Evolutionary conservation across 176 grass and related monocot species (phyloP).

Genomic region (Aechmea fasciata): DNA sequence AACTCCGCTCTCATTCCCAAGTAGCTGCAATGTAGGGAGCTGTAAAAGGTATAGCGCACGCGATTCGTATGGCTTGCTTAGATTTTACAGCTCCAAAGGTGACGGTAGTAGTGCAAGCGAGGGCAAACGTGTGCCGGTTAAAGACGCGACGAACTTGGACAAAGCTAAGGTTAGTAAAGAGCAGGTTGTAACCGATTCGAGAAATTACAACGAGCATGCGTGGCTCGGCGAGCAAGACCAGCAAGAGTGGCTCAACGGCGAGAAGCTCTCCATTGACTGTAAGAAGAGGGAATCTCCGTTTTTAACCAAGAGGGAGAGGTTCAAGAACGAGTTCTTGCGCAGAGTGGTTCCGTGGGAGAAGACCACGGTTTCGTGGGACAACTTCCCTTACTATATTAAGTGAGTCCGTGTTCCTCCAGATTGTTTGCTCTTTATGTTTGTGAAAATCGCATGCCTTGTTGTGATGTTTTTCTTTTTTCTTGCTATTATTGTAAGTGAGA

Average conservation of each 20-base stretch:
- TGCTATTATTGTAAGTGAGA: slow-evolving; percentile 44
- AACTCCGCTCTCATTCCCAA: not conserved
- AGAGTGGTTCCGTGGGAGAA: slow-evolving; percentile 84
- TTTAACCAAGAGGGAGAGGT: slow-evolving; percentile 62
- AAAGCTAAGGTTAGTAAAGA: slow-evolving; percentile 20
- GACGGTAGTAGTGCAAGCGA: slow-evolving; percentile 50
- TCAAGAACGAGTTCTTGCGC: slow-evolving; percentile 78
- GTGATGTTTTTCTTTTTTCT: slow-evolving; percentile 12
- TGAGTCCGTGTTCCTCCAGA: slow-evolving; percentile 23
- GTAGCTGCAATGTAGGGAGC: not conserved
- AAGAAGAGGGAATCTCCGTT: slow-evolving; percentile 63
- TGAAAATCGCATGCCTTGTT: slow-evolving; percentile 17
- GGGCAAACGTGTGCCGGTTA: slow-evolving; percentile 31
- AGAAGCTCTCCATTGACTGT: slow-evolving; percentile 56
- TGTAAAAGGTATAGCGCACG: not conserved
- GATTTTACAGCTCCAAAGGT: slow-evolving; percentile 81
- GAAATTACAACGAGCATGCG: slow-evolving; percentile 59
- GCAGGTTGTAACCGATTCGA: slow-evolving; percentile 11
- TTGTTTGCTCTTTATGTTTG: not conserved
- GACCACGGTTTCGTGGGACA: slow-evolving; percentile 64
- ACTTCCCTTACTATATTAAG: slow-evolving; percentile 81
- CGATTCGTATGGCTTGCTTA: not conserved
- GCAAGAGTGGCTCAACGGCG: slow-evolving; percentile 80
- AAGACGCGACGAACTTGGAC: slow-evolving; percentile 22
- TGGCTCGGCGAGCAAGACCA: slow-evolving; percentile 87